Percentiles rank a stretch among this genome's conserved stretches.
Evolutionary conservation across 257 asterid species (phyloP).

Genomic region (Przewalskia tangutica): DNA sequence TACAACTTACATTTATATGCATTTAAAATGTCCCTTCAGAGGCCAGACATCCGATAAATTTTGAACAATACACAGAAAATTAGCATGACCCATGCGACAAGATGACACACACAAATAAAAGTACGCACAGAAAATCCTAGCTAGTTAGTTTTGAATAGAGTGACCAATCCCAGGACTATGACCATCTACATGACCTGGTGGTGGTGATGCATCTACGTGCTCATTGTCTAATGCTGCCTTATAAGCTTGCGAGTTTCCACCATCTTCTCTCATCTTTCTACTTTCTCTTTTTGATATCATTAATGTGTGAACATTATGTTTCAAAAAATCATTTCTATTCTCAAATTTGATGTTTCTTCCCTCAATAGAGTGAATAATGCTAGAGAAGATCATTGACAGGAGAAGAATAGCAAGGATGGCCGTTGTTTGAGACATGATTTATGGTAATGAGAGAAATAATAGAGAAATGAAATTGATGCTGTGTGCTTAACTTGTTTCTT

Average conservation of each 20-base stretch:
- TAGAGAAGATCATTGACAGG: conserved; percentile 23
- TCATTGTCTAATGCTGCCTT: conserved; percentile 1
- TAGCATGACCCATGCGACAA: neutral
- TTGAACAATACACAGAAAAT: neutral
- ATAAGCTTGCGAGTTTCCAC: neutral
- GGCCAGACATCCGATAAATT: neutral
- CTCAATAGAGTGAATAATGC: conserved; percentile 17
- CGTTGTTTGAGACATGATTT: conserved; percentile 29
- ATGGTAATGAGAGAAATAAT: neutral
- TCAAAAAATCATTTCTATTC: conserved; percentile 5
- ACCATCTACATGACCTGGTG: conserved; percentile 10
- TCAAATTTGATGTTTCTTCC: conserved; percentile 26
- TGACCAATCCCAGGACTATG: conserved; percentile 35
- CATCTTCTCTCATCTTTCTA: neutral
- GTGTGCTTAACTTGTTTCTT: conserved; percentile 14
- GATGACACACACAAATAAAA: neutral
- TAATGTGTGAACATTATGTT: neutral
- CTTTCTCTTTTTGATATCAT: neutral
- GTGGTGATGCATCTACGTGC: neutral
- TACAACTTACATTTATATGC: neutral
- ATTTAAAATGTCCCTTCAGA: neutral
- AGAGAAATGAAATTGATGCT: neutral
- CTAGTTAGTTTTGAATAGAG: neutral
- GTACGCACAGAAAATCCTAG: neutral
- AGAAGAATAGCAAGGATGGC: conserved; percentile 18